Conservation (phyloP, 2,329 filamentous ascomycete genomes). For the Monosporascus sp. region DNA sequence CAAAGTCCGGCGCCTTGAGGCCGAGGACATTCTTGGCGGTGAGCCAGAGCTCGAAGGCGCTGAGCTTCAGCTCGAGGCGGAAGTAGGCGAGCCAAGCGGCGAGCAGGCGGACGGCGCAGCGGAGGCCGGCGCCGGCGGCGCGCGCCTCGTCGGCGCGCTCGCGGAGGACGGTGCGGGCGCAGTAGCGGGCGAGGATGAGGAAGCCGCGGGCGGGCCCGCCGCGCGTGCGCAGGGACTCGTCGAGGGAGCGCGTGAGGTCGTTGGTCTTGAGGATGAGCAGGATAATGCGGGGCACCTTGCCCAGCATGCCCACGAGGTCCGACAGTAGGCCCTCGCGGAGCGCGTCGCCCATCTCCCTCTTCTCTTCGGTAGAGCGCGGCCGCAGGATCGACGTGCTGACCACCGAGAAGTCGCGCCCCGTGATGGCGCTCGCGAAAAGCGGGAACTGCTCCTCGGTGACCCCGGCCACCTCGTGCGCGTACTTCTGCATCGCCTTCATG, state of each 20-base stretch:
- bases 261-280: slow-evolving; percentile 96
- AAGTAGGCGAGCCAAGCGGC: slow-evolving; percentile 54
- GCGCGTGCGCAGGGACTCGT: slow-evolving; percentile 79
- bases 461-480: slow-evolving; percentile 83
- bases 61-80: slow-evolving; percentile 58
- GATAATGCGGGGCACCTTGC: slow-evolving; percentile 85
- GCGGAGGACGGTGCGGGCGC: slow-evolving; percentile 59
- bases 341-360: slow-evolving; percentile 77
- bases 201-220: slow-evolving; percentile 61
- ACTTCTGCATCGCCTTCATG: slow-evolving; percentile 77
- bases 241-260: slow-evolving; percentile 86
- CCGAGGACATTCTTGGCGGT: slow-evolving; percentile 45
- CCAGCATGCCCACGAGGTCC: slow-evolving; percentile 81
- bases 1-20: slow-evolving; percentile 11
- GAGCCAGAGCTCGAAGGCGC: slow-evolving; percentile 59
- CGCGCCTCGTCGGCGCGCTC: slow-evolving; percentile 53
- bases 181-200: slow-evolving; percentile 64
- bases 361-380: slow-evolving; percentile 68
- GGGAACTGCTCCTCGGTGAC: slow-evolving; percentile 88
- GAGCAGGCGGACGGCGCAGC: slow-evolving; percentile 51
- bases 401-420: slow-evolving; percentile 81
- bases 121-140: slow-evolving; percentile 50
- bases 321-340: slow-evolving; percentile 84
- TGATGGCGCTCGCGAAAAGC: slow-evolving; percentile 93
- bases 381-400: slow-evolving; percentile 55